These are phyloP conservation scores for Heliosperma pusillum DNA, from an alignment of 148 eudicot species.

Conservation along the genomic window DNA sequence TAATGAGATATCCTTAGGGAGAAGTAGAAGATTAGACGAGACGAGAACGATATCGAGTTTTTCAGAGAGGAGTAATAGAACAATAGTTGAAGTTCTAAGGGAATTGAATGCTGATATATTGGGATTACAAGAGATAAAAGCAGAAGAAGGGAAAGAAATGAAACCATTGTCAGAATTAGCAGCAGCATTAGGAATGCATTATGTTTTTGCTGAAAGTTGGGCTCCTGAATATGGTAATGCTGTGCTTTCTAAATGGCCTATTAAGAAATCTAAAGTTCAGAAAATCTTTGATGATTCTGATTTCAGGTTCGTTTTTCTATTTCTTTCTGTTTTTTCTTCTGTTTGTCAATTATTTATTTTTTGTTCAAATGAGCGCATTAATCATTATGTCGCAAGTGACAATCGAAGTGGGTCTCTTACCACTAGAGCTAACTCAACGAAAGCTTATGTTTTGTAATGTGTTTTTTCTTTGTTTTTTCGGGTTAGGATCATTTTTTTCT, in stretches of 20 bases:
- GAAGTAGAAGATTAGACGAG: slow-evolving; percentile 34
- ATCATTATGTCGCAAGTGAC: too few relatives aligned
- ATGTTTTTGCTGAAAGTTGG: slow-evolving; percentile 97
- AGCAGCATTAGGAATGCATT: slow-evolving; percentile 72
- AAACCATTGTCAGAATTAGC: slow-evolving; percentile 82
- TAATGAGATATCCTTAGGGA: slow-evolving; percentile 78
- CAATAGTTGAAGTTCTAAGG: slow-evolving; percentile 68
- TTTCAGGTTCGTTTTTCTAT: slow-evolving; percentile 60
- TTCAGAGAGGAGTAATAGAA: slow-evolving; percentile 24
- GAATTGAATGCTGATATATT: slow-evolving; percentile 81
- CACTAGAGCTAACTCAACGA: too few relatives aligned
- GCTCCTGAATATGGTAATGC: slow-evolving; percentile 98
- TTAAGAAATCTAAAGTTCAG: slow-evolving; percentile 63
- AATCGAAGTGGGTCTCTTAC: too few relatives aligned
- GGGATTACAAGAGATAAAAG: slow-evolving; percentile 88
- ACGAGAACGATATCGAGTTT: slow-evolving; percentile 35
- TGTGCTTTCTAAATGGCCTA: slow-evolving; percentile 87
- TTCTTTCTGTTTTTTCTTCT: too few relatives aligned
- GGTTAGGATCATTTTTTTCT: too few relatives aligned
- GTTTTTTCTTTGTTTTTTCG: too few relatives aligned
- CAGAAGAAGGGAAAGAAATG: slow-evolving; percentile 85
- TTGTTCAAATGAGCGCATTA: too few relatives aligned
- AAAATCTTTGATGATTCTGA: slow-evolving; percentile 79
- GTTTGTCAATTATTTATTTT: too few relatives aligned
- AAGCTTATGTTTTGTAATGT: too few relatives aligned